A percentile compares a stretch with the other conserved stretches of the same genome.
Evolutionary conservation across 495 filamentous ascomycete genomes (phyloP).

Genomic region (Hyaloscypha variabilis): DNA sequence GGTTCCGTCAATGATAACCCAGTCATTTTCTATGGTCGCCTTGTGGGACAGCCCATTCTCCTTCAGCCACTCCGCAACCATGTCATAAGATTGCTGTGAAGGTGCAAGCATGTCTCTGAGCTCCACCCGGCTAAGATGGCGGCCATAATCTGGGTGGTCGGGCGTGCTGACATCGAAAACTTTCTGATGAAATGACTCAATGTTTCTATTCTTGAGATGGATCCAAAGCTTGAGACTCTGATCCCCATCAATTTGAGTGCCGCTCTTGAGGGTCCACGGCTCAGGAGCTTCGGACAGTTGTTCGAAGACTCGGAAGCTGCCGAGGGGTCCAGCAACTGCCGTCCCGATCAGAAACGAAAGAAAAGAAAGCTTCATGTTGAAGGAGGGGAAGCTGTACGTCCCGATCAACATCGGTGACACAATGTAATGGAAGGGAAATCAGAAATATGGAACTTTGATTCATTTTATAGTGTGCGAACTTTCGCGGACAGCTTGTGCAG

Average conservation of each 20-base stretch:
- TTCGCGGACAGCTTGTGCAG: background rate
- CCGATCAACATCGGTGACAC: background rate
- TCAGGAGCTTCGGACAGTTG: background rate
- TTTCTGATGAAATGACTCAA: constrained; percentile 52
- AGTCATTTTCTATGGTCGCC: constrained; percentile 39
- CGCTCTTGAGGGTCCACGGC: background rate
- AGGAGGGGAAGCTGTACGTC: background rate
- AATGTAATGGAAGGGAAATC: background rate
- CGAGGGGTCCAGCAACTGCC: background rate
- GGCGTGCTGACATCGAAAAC: constrained; percentile 60
- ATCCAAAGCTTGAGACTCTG: constrained; percentile 45
- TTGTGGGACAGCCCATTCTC: background rate
- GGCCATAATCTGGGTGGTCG: constrained; percentile 53
- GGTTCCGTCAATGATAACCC: constrained; percentile 48
- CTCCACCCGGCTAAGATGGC: constrained; percentile 56
- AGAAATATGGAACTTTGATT: background rate
- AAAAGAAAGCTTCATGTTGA: constrained; percentile 10
- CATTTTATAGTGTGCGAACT: background rate
- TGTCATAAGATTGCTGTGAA: background rate
- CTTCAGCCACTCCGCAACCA: constrained; percentile 7
- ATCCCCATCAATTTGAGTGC: background rate
- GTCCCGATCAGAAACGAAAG: constrained; percentile 2
- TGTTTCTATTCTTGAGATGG: constrained; percentile 45
- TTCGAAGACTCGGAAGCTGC: constrained; percentile 11
- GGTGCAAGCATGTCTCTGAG: constrained; percentile 31